phyloP scores from a whole-genome alignment of 1,139 yeast genomes.

The Yamadazyma diospyri region DNA sequence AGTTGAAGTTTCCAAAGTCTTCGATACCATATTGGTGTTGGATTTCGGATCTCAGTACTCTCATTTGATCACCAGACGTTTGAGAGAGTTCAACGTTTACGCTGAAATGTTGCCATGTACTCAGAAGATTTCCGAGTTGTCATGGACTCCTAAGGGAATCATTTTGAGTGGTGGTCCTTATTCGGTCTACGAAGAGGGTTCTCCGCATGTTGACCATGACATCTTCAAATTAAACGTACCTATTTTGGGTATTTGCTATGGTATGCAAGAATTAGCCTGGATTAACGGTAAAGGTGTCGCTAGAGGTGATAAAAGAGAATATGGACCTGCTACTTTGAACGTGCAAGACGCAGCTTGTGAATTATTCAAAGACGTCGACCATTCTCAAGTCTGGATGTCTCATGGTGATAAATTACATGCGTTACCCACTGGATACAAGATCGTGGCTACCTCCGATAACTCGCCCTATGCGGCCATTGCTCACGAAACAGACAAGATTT shows the following conservation, averaged over 20 bases:
- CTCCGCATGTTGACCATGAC: conserved; percentile 97
- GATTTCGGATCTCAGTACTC: conserved; percentile 99
- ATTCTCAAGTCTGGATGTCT: conserved; percentile 98
- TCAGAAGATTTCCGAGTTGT: conserved; percentile 85
- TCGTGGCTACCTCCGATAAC: conserved; percentile 88
- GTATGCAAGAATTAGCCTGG: conserved; percentile 99
- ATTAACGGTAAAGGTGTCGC: conserved; percentile 93
- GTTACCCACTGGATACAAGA: conserved; percentile 83
- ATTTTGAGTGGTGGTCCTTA: conserved; percentile 97
- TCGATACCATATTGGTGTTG: conserved; percentile 94
- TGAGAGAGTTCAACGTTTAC: conserved; percentile 95
- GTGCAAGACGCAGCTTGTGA: conserved; percentile 68
- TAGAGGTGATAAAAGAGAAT: conserved; percentile 96
- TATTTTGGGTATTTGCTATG: conserved; percentile 95
- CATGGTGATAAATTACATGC: conserved; percentile 96
- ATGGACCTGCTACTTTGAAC: conserved; percentile 90
- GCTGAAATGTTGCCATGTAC: conserved; percentile 99
- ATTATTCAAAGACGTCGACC: conserved; percentile 82
- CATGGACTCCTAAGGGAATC: conserved; percentile 96
- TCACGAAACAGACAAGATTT: conserved; percentile 68
- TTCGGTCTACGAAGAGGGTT: conserved; percentile 91
- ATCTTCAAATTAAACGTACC: conserved; percentile 90
- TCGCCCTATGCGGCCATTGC: conserved; percentile 95
- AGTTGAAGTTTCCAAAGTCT: conserved; percentile 71
- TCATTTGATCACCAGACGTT: conserved; percentile 93